Conservation (phyloP, 1,284 basidiomycete species). For the Schizophyllum commune region DNA sequence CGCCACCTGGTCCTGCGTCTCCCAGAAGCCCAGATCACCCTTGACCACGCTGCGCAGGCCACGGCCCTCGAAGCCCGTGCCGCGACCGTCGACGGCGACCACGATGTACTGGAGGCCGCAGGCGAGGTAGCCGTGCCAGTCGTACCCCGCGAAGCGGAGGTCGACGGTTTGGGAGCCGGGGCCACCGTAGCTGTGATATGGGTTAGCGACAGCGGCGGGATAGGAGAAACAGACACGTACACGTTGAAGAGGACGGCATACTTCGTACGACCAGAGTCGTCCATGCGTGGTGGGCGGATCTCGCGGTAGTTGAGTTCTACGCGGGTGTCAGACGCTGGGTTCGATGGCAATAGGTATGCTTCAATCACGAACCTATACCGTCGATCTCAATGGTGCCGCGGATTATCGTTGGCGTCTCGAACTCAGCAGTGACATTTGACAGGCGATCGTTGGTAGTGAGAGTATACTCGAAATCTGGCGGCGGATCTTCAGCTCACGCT, state of each 20-base stretch:
- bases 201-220: not conserved
- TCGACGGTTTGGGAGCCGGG: conserved; percentile 78
- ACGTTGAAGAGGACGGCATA: conserved; percentile 91
- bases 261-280: conserved; percentile 84
- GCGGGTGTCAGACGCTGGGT: too few species aligned
- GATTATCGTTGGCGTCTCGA: conserved; percentile 64
- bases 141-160: conserved; percentile 49
- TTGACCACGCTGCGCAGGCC: conserved; percentile 77
- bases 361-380: too few species aligned
- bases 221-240: conserved; percentile 31
- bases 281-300: conserved; percentile 86
- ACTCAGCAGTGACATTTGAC: conserved; percentile 59
- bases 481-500: conserved; percentile 3
- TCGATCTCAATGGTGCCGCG: conserved; percentile 71
- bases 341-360: too few species aligned
- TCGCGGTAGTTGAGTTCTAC: conserved; percentile 87
- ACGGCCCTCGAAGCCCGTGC: conserved; percentile 88
- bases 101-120: conserved; percentile 81
- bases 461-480: conserved; percentile 49
- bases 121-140: conserved; percentile 87
- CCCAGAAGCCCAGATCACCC: conserved; percentile 79
- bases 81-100: conserved; percentile 87
- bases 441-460: conserved; percentile 71
- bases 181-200: conserved; percentile 70
- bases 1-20: conserved; percentile 83